A percentile compares a stretch with the other conserved stretches of the same genome.
Conservation (phyloP, 2,329 filamentous ascomycete genomes). For the Cytospora mali region DNA sequence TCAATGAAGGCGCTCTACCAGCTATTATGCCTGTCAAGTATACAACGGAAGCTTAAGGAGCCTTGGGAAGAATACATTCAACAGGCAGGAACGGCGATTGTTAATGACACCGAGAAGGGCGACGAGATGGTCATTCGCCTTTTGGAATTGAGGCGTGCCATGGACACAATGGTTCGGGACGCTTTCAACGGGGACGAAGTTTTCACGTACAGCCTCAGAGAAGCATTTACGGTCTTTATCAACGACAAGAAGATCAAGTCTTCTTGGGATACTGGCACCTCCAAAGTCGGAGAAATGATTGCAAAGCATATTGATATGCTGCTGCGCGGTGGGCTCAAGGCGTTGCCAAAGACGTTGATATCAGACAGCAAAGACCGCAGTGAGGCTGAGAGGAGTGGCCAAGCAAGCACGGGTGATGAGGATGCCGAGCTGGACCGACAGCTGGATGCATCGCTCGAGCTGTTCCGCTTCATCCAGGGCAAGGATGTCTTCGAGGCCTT, state of each 20-base stretch:
- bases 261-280: constrained; percentile 79
- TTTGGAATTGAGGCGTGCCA: constrained; percentile 75
- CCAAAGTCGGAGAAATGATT: constrained; percentile 97
- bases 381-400: constrained; percentile 61
- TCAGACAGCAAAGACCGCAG: constrained; percentile 62
- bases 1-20: constrained; percentile 78
- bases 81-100: constrained; percentile 72
- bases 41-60: constrained; percentile 69
- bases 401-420: constrained; percentile 76
- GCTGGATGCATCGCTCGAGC: constrained; percentile 86
- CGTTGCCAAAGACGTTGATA: constrained; percentile 70
- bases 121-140: constrained; percentile 86
- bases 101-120: constrained; percentile 76
- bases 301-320: constrained; percentile 94
- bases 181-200: constrained; percentile 78
- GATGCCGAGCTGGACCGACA: constrained; percentile 91
- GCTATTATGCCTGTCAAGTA: constrained; percentile 70
- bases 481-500: constrained; percentile 99
- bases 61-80: constrained; percentile 83
- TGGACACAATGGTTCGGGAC: constrained; percentile 76
- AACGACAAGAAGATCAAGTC: constrained; percentile 78
- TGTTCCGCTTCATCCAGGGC: constrained; percentile 96
- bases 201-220: constrained; percentile 76
- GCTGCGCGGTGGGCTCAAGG: constrained; percentile 83
- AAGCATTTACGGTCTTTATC: constrained; percentile 88